phyloP scores from a whole-genome alignment of 768 basidiomycete genomes.

The Amanita subjunquillea region DNA sequence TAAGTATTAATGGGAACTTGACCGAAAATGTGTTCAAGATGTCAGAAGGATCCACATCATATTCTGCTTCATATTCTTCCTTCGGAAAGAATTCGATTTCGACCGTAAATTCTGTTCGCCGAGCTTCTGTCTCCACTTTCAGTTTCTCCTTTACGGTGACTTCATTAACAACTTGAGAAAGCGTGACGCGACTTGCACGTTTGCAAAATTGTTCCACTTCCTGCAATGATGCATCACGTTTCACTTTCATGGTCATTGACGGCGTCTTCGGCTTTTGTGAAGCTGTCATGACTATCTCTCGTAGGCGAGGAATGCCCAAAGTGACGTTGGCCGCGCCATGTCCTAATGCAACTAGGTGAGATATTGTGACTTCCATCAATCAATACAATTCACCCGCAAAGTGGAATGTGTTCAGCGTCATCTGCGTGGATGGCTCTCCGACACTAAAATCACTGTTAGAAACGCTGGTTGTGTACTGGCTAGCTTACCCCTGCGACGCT shows the following conservation, averaged over 20 bases:
- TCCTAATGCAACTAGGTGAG: conserved; percentile 33
- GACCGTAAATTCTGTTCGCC: conserved; percentile 74
- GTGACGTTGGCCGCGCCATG: conserved; percentile 99
- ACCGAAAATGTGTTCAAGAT: conserved; percentile 62
- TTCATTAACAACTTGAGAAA: conserved; percentile 81
- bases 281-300: conserved; percentile 99
- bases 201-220: conserved; percentile 80
- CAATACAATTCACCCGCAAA: conserved; percentile 62
- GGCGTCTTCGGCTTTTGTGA: conserved; percentile 91
- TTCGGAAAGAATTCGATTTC: conserved; percentile 78
- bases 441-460: conserved; percentile 40
- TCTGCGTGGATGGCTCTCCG: conserved; percentile 98
- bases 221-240: conserved; percentile 34
- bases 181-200: conserved; percentile 70
- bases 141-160: conserved; percentile 77
- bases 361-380: neutral
- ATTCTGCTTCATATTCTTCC: conserved; percentile 75
- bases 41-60: conserved; percentile 63
- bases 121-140: conserved; percentile 50
- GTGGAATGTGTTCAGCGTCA: conserved; percentile 99
- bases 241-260: conserved; percentile 83
- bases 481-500: conserved; percentile 83
- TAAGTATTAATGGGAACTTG: conserved; percentile 71
- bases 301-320: conserved; percentile 93
- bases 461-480: conserved; percentile 14